Percentiles rank a stretch among this genome's conserved stretches.
These are phyloP conservation scores for Arthrobotrys conoides DNA, from an alignment of 2,329 filamentous ascomycete genomes.

Conservation along the genomic window DNA sequence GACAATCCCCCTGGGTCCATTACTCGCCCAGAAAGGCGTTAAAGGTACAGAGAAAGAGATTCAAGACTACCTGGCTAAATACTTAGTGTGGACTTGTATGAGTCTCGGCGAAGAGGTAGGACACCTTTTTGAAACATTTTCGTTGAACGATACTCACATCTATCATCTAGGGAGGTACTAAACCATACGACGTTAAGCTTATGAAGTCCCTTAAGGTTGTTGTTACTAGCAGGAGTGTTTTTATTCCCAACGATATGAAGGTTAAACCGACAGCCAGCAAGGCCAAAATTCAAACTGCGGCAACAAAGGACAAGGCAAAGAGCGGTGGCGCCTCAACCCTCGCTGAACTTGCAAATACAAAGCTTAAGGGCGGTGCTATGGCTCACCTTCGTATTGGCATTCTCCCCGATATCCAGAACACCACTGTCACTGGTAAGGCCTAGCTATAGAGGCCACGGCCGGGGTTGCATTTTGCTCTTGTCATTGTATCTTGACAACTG, in stretches of 20 bases:
- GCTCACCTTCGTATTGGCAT: slow-evolving; percentile 26
- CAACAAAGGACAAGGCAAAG: slow-evolving; percentile 41
- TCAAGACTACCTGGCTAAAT: slow-evolving; percentile 26
- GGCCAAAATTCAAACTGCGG: background rate
- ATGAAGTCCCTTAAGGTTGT: slow-evolving; percentile 52
- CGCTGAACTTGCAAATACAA: slow-evolving; percentile 19
- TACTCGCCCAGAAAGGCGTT: slow-evolving; percentile 32
- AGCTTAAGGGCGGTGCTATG: slow-evolving; percentile 25
- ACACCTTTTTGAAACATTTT: background rate
- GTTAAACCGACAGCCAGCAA: slow-evolving; percentile 32
- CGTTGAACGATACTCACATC: background rate
- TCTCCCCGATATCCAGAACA: slow-evolving; percentile 26
- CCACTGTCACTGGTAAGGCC: slow-evolving; percentile 1
- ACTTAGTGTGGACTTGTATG: slow-evolving; percentile 40
- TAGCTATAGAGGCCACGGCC: background rate
- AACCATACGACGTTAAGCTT: slow-evolving; percentile 34
- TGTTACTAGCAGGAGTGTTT: slow-evolving; percentile 31
- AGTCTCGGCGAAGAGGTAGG: slow-evolving; percentile 35
- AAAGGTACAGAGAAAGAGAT: slow-evolving; percentile 21
- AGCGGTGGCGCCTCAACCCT: slow-evolving; percentile 33
- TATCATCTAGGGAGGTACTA: slow-evolving; percentile 20
- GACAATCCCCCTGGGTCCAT: slow-evolving; percentile 34
- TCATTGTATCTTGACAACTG: background rate
- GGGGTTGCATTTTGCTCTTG: background rate
- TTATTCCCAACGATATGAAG: slow-evolving; percentile 8